Conservation (phyloP, 208 protist genomes). For the Lotmaria passim region DNA sequence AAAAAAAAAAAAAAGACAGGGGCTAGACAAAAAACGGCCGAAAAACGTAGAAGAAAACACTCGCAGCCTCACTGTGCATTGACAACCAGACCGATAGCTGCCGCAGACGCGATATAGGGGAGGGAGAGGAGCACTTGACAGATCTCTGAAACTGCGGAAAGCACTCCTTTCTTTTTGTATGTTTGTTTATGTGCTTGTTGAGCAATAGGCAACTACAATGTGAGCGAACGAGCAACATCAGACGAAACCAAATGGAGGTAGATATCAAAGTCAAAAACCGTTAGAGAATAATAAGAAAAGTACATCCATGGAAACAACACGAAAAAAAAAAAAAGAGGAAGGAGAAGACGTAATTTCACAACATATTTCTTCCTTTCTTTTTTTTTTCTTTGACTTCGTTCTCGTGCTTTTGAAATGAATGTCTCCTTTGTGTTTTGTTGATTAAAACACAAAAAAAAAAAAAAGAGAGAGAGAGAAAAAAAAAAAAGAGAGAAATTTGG, state of each 20-base stretch:
- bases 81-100: not conserved
- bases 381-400: not conserved
- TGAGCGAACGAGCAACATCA: conserved; percentile 1
- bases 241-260: not conserved
- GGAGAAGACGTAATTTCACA: not conserved
- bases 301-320: not conserved
- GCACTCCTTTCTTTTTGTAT: conserved; percentile 1
- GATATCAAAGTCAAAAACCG: too few relatives aligned
- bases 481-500: too few relatives aligned
- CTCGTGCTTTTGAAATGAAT: too few relatives aligned
- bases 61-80: too few relatives aligned
- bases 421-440: too few relatives aligned
- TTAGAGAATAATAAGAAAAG: not conserved
- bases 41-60: too few relatives aligned
- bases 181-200: not conserved
- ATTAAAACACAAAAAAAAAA: too few relatives aligned
- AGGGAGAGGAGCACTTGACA: not conserved
- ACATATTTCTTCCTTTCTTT: not conserved
- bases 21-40: too few relatives aligned
- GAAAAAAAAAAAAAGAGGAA: not conserved
- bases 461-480: too few relatives aligned
- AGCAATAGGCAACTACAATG: conserved; percentile 5
- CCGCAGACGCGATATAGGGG: not conserved
- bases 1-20: too few relatives aligned
- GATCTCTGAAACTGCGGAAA: too few relatives aligned